A percentile compares a stretch with the other conserved stretches of the same genome.
phyloP scores from a whole-genome alignment of 2,329 filamentous ascomycete species.

The Colletotrichum kahawae region DNA sequence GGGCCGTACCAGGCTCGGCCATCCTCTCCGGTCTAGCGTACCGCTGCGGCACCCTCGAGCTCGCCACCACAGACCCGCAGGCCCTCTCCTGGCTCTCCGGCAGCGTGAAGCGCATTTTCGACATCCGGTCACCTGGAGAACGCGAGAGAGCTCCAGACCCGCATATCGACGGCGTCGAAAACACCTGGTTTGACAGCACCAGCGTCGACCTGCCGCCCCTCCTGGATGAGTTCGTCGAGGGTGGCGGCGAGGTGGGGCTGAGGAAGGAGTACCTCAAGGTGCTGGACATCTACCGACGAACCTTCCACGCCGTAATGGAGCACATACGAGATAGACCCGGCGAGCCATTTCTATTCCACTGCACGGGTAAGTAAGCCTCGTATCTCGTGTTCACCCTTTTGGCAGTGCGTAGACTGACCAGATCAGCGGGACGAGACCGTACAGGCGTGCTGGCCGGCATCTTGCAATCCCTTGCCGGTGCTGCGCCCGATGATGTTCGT shows the following conservation, averaged over 20 bases:
- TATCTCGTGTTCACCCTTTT: neutral
- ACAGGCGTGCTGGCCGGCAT: slow-evolving; percentile 58
- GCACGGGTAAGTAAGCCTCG: slow-evolving; percentile 50
- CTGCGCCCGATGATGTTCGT: slow-evolving; percentile 42
- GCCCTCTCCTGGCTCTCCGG: slow-evolving; percentile 38
- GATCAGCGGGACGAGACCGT: slow-evolving; percentile 57
- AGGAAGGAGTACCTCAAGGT: slow-evolving; percentile 53
- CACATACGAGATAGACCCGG: slow-evolving; percentile 50
- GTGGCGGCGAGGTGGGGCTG: slow-evolving; percentile 49
- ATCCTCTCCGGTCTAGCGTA: slow-evolving; percentile 48
- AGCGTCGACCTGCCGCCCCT: slow-evolving; percentile 39
- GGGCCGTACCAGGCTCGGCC: slow-evolving; percentile 44
- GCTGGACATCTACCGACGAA: slow-evolving; percentile 44
- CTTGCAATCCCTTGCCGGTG: slow-evolving; percentile 55
- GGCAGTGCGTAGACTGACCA: neutral
- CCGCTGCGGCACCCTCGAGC: slow-evolving; percentile 50
- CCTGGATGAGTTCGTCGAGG: slow-evolving; percentile 47
- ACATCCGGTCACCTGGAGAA: slow-evolving; percentile 53
- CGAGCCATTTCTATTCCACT: slow-evolving; percentile 57
- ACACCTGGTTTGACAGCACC: slow-evolving; percentile 45
- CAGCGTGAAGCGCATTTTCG: slow-evolving; percentile 52
- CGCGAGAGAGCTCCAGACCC: slow-evolving; percentile 48
- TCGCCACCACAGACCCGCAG: slow-evolving; percentile 31
- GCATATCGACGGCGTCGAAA: slow-evolving; percentile 46
- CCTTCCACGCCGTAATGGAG: slow-evolving; percentile 50